Percentiles rank a stretch among this genome's conserved stretches.
Evolutionary conservation across 2,329 filamentous ascomycete species (phyloP).

Genomic region (Anisogramma anomala): DNA sequence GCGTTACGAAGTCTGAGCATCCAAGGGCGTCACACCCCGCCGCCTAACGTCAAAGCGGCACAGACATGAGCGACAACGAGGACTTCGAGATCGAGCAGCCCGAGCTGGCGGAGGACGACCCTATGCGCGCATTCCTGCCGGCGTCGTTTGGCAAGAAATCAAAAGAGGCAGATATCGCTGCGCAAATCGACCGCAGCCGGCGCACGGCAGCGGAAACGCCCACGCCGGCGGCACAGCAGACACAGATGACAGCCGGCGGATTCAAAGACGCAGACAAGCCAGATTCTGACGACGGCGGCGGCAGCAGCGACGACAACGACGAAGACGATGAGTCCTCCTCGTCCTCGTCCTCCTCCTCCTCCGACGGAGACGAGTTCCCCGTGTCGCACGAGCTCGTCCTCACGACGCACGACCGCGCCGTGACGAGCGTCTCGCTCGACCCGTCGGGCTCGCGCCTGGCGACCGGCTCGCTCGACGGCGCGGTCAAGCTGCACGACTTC

Average conservation of each 20-base stretch:
- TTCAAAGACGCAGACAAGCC: conserved; percentile 16
- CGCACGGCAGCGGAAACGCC: conserved; percentile 39
- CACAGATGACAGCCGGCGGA: conserved; percentile 21
- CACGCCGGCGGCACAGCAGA: conserved; percentile 17
- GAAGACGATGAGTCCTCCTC: conserved; percentile 84
- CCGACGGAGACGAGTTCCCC: conserved; percentile 81
- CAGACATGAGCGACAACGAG: conserved; percentile 47
- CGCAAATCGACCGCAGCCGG: conserved; percentile 71
- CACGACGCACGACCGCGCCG: conserved; percentile 80
- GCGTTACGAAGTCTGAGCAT: neutral
- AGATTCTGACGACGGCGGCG: conserved; percentile 20
- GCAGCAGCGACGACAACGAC: conserved; percentile 36
- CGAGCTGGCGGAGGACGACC: conserved; percentile 50
- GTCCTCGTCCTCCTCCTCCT: too few relatives aligned
- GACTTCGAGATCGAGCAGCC: conserved; percentile 46
- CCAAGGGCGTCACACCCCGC: neutral
- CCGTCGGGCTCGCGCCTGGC: conserved; percentile 73
- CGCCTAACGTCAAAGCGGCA: neutral
- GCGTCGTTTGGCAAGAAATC: conserved; percentile 75
- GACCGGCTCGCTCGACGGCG: conserved; percentile 86
- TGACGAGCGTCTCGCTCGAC: conserved; percentile 77
- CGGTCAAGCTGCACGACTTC: conserved; percentile 88
- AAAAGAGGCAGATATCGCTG: conserved; percentile 59
- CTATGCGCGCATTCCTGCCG: conserved; percentile 67
- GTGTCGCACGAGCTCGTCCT: conserved; percentile 86